Evolutionary conservation across 257 asterid species (phyloP).

Genomic region (Nicotiana otophora): DNA sequence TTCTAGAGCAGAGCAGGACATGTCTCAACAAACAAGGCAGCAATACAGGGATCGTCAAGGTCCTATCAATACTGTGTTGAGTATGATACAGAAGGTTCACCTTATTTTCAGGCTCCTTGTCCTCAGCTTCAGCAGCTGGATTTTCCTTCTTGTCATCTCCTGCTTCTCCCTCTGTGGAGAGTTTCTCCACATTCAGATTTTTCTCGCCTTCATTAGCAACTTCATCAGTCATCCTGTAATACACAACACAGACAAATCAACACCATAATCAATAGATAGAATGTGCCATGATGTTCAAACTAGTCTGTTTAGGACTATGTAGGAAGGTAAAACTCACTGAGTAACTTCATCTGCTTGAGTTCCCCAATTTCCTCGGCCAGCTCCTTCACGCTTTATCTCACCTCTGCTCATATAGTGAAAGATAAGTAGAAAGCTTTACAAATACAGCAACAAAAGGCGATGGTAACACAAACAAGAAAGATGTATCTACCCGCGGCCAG

Average conservation of each 20-base stretch:
- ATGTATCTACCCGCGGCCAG: constrained; percentile 58
- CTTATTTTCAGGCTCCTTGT: constrained; percentile 74
- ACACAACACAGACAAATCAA: not conserved
- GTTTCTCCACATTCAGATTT: constrained; percentile 39
- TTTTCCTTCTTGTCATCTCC: constrained; percentile 50
- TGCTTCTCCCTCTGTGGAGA: constrained; percentile 38
- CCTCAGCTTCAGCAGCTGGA: constrained; percentile 45
- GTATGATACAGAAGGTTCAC: constrained; percentile 25
- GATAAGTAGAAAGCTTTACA: not conserved
- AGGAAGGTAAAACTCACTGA: constrained; percentile 47
- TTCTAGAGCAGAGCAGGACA: not conserved
- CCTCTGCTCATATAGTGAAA: constrained; percentile 29
- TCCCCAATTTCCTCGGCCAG: constrained; percentile 92
- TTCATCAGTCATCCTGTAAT: constrained; percentile 47
- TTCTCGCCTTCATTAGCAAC: constrained; percentile 56
- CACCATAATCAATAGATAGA: not conserved
- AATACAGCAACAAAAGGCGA: not conserved
- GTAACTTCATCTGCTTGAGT: constrained; percentile 55
- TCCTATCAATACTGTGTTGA: not conserved
- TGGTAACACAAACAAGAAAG: not conserved
- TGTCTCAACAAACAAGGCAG: not conserved
- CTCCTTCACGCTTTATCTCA: constrained; percentile 65
- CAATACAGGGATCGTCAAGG: not conserved
- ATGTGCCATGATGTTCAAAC: not conserved
- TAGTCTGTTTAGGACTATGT: not conserved